phyloP scores from a whole-genome alignment of 2,329 filamentous ascomycete genomes.

The Aplosporella prunicola region DNA sequence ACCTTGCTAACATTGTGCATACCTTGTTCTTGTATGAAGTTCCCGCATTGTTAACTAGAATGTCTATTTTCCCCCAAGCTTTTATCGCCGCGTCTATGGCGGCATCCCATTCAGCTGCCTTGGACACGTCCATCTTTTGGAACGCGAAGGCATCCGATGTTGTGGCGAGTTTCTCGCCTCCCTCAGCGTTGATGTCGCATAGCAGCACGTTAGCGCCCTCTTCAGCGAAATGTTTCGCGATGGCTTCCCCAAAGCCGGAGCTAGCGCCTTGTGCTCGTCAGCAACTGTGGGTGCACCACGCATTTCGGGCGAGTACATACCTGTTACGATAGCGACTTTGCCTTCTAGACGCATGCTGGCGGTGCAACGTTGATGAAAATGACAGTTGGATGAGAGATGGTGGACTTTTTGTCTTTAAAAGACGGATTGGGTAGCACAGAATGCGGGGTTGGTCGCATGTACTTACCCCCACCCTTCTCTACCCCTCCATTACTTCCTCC shows the following conservation, averaged over 20 bases:
- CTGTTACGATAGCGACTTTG: slow-evolving; percentile 50
- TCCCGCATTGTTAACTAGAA: slow-evolving; percentile 53
- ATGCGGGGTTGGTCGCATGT: too few relatives aligned
- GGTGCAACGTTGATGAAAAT: too few relatives aligned
- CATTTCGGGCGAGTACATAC: slow-evolving; percentile 20
- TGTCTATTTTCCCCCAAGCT: slow-evolving; percentile 48
- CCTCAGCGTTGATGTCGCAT: slow-evolving; percentile 49
- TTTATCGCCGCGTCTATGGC: slow-evolving; percentile 46
- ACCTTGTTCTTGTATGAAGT: slow-evolving; percentile 41
- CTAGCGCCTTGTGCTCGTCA: slow-evolving; percentile 46
- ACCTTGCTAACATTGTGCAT: neutral
- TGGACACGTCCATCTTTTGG: slow-evolving; percentile 44
- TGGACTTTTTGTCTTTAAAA: too few relatives aligned
- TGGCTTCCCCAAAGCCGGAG: slow-evolving; percentile 55
- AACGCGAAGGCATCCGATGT: slow-evolving; percentile 31
- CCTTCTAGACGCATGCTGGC: slow-evolving; percentile 34
- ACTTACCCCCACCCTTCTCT: too few relatives aligned
- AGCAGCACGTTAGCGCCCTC: slow-evolving; percentile 55
- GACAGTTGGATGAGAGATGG: too few relatives aligned
- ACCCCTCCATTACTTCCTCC: too few relatives aligned
- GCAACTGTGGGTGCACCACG: slow-evolving; percentile 8
- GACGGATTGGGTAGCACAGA: too few relatives aligned
- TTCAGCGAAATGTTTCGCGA: slow-evolving; percentile 47
- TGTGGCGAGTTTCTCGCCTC: slow-evolving; percentile 41
- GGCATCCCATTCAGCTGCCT: slow-evolving; percentile 41